phyloP scores from a whole-genome alignment of 169 alveolate species.

The Cryptosporidium bovis region DNA sequence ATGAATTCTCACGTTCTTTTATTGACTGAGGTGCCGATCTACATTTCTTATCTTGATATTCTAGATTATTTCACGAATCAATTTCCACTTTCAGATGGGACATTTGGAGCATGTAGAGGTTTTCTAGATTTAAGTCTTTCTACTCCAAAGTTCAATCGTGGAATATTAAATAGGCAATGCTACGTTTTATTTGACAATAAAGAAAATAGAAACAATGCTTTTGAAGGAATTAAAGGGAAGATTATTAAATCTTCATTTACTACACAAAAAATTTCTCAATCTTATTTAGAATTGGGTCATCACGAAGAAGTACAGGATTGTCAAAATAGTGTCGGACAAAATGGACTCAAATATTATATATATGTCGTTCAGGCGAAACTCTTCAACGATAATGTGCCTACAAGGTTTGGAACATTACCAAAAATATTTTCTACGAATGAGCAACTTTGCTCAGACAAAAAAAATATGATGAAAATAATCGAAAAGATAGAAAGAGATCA shows the following conservation, averaged over 20 bases:
- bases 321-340: conserved; percentile 1
- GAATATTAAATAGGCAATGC: conserved; percentile 59
- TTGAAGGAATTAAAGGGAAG: conserved; percentile 52
- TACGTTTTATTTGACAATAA: conserved; percentile 48
- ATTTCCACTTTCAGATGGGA: conserved; percentile 44
- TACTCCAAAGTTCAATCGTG: conserved; percentile 60
- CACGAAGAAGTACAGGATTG: not conserved
- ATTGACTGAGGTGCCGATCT: conserved; percentile 43
- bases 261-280: not conserved
- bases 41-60: conserved; percentile 52
- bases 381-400: not conserved
- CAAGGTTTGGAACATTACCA: conserved; percentile 20
- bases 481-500: conserved; percentile 47
- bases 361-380: conserved; percentile 52
- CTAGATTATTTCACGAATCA: conserved; percentile 18
- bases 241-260: conserved; percentile 46
- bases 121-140: conserved; percentile 43
- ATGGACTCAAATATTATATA: conserved; percentile 8
- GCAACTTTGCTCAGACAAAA: conserved; percentile 21
- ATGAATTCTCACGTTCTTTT: conserved; percentile 11
- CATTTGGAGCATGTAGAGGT: conserved; percentile 38
- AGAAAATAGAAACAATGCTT: conserved; percentile 38
- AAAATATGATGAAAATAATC: conserved; percentile 32
- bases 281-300: not conserved
- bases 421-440: conserved; percentile 24